Evolutionary conservation across 768 basidiomycete species (phyloP).

Genomic region (Amanita exitialis): DNA sequence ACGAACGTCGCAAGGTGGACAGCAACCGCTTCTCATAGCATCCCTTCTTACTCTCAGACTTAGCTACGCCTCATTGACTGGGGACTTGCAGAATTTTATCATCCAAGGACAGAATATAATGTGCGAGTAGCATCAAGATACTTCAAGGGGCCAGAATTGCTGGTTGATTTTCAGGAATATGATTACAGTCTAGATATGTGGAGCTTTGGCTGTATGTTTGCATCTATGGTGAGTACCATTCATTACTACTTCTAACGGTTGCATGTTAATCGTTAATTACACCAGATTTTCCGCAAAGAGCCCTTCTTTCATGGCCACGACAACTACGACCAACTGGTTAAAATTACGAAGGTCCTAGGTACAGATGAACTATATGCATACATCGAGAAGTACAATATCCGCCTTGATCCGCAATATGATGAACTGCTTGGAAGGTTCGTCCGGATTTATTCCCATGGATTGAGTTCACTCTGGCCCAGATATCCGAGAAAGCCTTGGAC

Average conservation of each 20-base stretch:
- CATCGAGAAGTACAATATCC: slow-evolving; percentile 91
- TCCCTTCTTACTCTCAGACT: slow-evolving; percentile 7
- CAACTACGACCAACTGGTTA: slow-evolving; percentile 97
- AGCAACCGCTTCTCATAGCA: slow-evolving; percentile 1
- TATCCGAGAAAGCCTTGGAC: slow-evolving; percentile 95
- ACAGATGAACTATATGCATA: slow-evolving; percentile 93
- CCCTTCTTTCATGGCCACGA: slow-evolving; percentile 99
- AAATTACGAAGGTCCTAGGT: slow-evolving; percentile 95
- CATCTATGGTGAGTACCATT: slow-evolving; percentile 71
- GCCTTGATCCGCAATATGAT: slow-evolving; percentile 92
- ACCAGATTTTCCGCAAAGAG: slow-evolving; percentile 95
- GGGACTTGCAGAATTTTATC: slow-evolving; percentile 98
- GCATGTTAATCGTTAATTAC: slow-evolving; percentile 1
- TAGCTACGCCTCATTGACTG: slow-evolving; percentile 96
- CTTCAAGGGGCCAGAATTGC: slow-evolving; percentile 94
- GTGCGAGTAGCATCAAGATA: slow-evolving; percentile 95
- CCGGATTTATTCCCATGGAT: not conserved
- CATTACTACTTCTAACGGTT: slow-evolving; percentile 3
- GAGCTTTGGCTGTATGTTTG: slow-evolving; percentile 99
- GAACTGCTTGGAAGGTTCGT: slow-evolving; percentile 79
- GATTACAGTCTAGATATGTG: slow-evolving; percentile 98
- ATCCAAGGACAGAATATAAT: slow-evolving; percentile 96
- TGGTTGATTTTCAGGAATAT: slow-evolving; percentile 98
- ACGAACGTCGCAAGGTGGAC: slow-evolving; percentile 85
- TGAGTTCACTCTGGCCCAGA: slow-evolving; percentile 26